phyloP scores from a whole-genome alignment of 1,284 basidiomycete species.

The Sparassis latifolia region DNA sequence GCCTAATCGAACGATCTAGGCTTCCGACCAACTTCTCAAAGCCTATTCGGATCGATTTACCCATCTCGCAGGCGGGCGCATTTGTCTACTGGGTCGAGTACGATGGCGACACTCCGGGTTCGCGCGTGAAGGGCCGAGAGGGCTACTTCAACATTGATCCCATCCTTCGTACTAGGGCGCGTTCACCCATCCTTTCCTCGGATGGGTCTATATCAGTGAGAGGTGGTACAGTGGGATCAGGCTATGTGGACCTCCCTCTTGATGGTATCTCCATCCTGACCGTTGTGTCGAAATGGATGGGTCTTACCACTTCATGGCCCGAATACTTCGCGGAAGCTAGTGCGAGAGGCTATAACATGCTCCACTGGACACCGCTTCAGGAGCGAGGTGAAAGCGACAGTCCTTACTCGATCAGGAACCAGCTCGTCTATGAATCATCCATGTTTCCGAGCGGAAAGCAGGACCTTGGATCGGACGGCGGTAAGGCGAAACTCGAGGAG shows the following conservation, averaged over 20 bases:
- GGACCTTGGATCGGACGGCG: slow-evolving; percentile 42
- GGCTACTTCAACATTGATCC: slow-evolving; percentile 97
- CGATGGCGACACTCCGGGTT: slow-evolving; percentile 51
- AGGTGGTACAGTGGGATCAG: slow-evolving; percentile 40
- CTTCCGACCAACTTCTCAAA: slow-evolving; percentile 80
- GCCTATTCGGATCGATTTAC: slow-evolving; percentile 86
- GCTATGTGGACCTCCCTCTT: slow-evolving; percentile 65
- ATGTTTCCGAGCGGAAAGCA: slow-evolving; percentile 50
- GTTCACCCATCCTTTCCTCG: slow-evolving; percentile 63
- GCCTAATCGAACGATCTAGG: slow-evolving; percentile 30
- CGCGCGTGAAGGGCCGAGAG: slow-evolving; percentile 71
- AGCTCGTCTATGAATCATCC: slow-evolving; percentile 72
- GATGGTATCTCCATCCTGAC: slow-evolving; percentile 85
- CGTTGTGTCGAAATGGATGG: slow-evolving; percentile 96
- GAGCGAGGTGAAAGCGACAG: slow-evolving; percentile 83
- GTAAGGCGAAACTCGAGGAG: slow-evolving; percentile 51
- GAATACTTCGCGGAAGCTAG: slow-evolving; percentile 76
- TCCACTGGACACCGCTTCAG: slow-evolving; percentile 93
- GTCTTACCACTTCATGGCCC: slow-evolving; percentile 70
- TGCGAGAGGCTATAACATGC: slow-evolving; percentile 90
- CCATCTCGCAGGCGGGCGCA: slow-evolving; percentile 91
- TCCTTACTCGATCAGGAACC: slow-evolving; percentile 88
- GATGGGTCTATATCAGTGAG: slow-evolving; percentile 44
- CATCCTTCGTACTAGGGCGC: slow-evolving; percentile 66
- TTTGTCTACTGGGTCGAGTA: slow-evolving; percentile 94